Percentiles rank a stretch among this genome's conserved stretches.
Evolutionary conservation across 1,284 basidiomycete genomes (phyloP).

Genomic region (Cystobasidiaceae sp.): DNA sequence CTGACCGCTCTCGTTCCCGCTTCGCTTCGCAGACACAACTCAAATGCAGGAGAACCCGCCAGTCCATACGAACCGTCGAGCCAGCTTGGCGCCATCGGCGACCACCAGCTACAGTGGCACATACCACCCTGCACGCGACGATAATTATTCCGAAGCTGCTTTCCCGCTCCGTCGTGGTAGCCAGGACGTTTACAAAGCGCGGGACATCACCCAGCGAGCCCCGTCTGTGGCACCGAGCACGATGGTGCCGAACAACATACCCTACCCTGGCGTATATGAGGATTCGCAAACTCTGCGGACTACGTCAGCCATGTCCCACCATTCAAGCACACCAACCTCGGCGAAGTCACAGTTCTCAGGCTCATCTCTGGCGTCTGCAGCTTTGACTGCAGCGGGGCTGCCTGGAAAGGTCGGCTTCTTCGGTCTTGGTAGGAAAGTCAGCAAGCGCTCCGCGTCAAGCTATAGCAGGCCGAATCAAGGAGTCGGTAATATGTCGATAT

Average conservation of each 20-base stretch:
- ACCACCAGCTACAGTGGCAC: background rate
- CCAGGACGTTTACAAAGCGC: constrained; percentile 1
- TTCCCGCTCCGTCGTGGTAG: background rate
- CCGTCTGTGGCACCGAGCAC: constrained; percentile 27
- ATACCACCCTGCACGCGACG: background rate
- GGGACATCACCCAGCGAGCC: constrained; percentile 16
- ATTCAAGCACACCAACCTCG: background rate
- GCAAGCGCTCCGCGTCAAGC: constrained; percentile 10
- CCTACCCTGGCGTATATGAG: constrained; percentile 26
- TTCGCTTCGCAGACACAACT: background rate
- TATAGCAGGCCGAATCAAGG: background rate
- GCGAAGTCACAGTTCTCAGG: background rate
- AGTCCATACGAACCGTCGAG: background rate
- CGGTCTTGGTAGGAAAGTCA: constrained; percentile 17
- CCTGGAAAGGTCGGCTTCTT: constrained; percentile 22
- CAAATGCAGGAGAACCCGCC: background rate
- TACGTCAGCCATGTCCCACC: background rate
- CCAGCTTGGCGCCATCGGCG: background rate
- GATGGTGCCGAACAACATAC: constrained; percentile 27
- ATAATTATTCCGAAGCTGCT: background rate
- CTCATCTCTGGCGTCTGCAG: constrained; percentile 6
- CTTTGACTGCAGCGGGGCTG: constrained; percentile 22
- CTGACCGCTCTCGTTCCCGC: background rate
- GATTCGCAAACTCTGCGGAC: constrained; percentile 13
- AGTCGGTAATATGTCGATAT: constrained; percentile 7